Evolutionary conservation across 148 eudicot genomes (phyloP), one percentile per base, ranked within the genome.

Genomic region (Rhododendron ferrugineum): DNA sequence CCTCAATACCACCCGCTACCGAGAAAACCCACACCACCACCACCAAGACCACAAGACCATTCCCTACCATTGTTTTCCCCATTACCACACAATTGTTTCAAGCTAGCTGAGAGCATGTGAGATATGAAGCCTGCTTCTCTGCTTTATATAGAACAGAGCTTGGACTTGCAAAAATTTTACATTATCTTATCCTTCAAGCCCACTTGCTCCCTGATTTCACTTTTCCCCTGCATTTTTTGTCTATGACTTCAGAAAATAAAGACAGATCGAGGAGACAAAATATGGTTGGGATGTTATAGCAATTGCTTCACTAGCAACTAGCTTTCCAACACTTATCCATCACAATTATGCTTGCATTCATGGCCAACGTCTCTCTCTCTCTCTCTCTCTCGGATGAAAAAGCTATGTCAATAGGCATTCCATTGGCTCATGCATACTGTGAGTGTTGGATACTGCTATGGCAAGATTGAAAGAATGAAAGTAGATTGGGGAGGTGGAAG

Each of bases 331-430:
- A 30, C 40, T 66, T 50, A 15, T 82, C 42, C 84, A 82, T 32
- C 78, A 68, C 44, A 23, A 46, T 52, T 66, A 66, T 26, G 32
- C 73, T 11, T 66, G 73, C 40, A 34, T 83, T 83, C 85, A 74
- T 84, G 80, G 36, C 85, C 80, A 54, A 23, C 85, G 28, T 47
- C 23, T 13, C n/a, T 28, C 34, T 49, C 52, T 49, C 52, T 36
- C 30, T 81, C 84, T 82, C 77, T 32, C 85, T 72, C 85, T 83
- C 47, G 50, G 49, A 20, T 77, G 54, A 40, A 78, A 74, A 34
- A 18, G 78, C 11, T 37, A 36, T 36, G 78, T 37, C 78, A 42
- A 46, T 76, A 10, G 79, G 47, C 16, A 23, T 75, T 76, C 28
- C 50, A 10, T 22, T 2, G 26, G 44, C 79, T 75, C 79, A 75